Percentiles rank a stretch among this genome's conserved stretches.
Evolutionary conservation across 2,329 filamentous ascomycete species (phyloP).

Genomic region (Fusarium sp.): DNA sequence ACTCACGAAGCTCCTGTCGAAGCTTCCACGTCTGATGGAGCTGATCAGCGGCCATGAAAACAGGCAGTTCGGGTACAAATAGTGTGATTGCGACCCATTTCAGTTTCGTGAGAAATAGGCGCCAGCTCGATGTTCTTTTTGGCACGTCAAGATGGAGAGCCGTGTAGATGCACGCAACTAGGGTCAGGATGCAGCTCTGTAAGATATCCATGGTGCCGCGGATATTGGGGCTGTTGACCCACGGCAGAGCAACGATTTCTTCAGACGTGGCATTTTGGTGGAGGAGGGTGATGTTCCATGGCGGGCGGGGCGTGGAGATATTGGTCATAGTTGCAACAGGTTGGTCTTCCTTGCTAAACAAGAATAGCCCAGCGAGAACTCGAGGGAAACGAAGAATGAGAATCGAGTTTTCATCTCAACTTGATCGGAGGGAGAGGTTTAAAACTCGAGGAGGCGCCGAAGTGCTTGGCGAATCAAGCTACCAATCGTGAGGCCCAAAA

Average conservation of each 20-base stretch:
- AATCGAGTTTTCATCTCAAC: neutral
- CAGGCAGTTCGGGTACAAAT: slow-evolving; percentile 48
- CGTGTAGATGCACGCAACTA: slow-evolving; percentile 51
- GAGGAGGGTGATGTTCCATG: neutral
- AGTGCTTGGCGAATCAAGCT: neutral
- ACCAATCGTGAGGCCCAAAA: neutral
- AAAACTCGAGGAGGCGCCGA: neutral
- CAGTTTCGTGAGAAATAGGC: slow-evolving; percentile 30
- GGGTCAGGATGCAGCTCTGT: slow-evolving; percentile 49
- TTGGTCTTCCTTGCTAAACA: neutral
- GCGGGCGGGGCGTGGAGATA: neutral
- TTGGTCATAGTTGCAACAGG: neutral
- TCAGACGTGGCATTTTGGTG: neutral
- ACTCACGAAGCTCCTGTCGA: neutral
- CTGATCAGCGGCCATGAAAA: slow-evolving; percentile 39
- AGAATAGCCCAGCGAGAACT: neutral
- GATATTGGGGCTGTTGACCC: neutral
- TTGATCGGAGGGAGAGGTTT: neutral
- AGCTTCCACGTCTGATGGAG: slow-evolving; percentile 22
- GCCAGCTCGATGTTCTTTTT: slow-evolving; percentile 3
- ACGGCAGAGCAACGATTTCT: neutral
- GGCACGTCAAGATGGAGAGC: slow-evolving; percentile 55
- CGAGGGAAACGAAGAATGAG: neutral
- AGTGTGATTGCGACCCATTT: slow-evolving; percentile 48
- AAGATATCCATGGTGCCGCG: slow-evolving; percentile 41